Base-by-base conservation (phyloP, 2,329 filamentous ascomycete genomes). In the Penicillium sp. region DNA sequence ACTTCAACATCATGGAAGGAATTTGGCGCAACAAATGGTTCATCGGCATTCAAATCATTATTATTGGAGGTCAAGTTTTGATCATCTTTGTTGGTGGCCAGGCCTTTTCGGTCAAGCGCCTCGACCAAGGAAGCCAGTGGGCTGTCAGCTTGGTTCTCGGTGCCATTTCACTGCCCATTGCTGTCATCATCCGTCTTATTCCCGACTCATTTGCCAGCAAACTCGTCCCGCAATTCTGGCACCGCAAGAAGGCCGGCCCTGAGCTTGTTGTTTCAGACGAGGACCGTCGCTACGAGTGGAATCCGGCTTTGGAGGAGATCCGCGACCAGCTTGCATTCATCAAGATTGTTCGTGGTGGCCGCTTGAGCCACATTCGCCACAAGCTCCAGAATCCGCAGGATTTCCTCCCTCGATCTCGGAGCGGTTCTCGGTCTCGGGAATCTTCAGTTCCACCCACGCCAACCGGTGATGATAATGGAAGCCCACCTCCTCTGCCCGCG, bases 61-160 rank as follows among this genome's bases (percentile, higher is more conserved):
- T 90, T 66, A 77, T 90, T 44, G 86, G 81, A 13, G 88, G 88
- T 9, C 89, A 91, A 67, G 80, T 88, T n/a, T 71, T 89, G 71
- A 91, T 91, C 67, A 80, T 91, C 57, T 88, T 89, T 65, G 81
- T 89, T 57, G 89, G 88, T 61, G 87, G 88, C 7, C 76, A 80
- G 27, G 88, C 87, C 0, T 90, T 91, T 68, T 83, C 85, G 11
- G 86, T 88, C 1, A 75, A 74, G 8, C 80, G 79, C 1, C 78
- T 90, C n/a, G 45, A 64, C 54, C 82, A 82, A n/a, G 86, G 84
- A 22, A 73, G 81, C 6, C 85, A 90, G 60, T 91, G 89, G 89
- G 88, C 79, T 7, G 86, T 87, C 74, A 89, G 87, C 31, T 78
- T 91, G 54, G 80, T 90, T 1, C 81, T 91, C 27, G 89, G 89